Evolutionary conservation across 768 basidiomycete genomes (phyloP), one percentile per base, ranked within the genome.

Genomic region (Boletales sp.): DNA sequence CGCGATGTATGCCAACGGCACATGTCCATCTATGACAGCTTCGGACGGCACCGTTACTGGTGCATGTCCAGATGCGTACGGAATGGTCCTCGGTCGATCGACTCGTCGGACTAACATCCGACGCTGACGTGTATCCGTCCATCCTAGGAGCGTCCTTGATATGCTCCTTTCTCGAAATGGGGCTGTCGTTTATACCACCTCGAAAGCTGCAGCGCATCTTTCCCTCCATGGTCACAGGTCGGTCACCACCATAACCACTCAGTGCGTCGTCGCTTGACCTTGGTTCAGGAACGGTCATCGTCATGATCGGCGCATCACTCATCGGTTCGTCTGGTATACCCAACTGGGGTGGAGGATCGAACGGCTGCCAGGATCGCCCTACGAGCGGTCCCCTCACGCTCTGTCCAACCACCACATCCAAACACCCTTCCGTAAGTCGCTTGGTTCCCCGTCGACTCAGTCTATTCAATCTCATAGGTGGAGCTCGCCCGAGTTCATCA

Each of bases 261-360:
- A 18, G 5, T 6, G 24, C 11, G 40, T 34, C 34, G 24, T 15
- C 14, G 17, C 30, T 37, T 31, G 12, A 24, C 42, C 12, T 19
- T 18, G 32, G 42, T 5, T 1, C 50, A 82, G 87, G 90, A 41
- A 84, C 83, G 2, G 88, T 91, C 45, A 81, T 92, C 54, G 69
- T 93, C 21, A 72, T 90, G 74, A 90, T 92, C 50, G 89, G 90
- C 3, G 82, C 84, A 0, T 84, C 84, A 0, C 77, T 93, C 31
- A n/a, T n/a, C n/a, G n/a, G 88, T 37, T 69, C 74, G 2, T 87
- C 84, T 8, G 90, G 90, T 4, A 80, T 86, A 39, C 77, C 78
- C 10, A 83, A 90, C 66, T 94, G 90, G 90, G 90, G 84, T 38
- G 90, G 90, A 30, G 90, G 90, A 15, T 83, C 85, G 8, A 90